Base-by-base conservation (phyloP, 768 basidiomycete genomes). In the Erythrobasidium yunnanense region DNA sequence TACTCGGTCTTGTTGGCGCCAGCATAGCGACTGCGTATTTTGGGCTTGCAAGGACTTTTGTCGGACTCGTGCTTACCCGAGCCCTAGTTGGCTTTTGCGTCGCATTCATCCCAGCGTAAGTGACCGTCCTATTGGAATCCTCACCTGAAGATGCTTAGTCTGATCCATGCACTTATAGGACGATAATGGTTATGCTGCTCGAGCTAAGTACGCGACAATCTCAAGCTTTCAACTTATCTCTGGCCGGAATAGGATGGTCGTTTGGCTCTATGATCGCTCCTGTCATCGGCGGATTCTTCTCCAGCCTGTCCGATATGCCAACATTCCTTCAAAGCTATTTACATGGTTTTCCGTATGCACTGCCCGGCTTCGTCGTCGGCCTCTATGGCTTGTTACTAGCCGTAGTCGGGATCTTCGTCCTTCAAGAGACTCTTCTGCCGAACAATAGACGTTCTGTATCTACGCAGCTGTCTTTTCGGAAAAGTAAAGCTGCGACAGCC, bases 51-150 rank as follows among this genome's bases (percentile, higher is more conserved):
- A 30, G 33, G 33, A 25, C 45, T 6, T 29, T 63, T 4, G n/a
- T n/a, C 11, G 47, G 52, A 38, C 22, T 63, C 8, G 33, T 51
- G 6, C 5, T n/a, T 4, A 4, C 52, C 27, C 47, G 60, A 4
- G 29, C 18, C 45, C 20, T 30, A 4, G 30, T 29, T 23, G 60
- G 60, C 27, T 32, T 63, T 32, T 58, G 42, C 56, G 23, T 58
- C 5, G 56, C 56, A 4, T 58, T 58, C 23, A 18, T 58, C 20
- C 56, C 56, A 32, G 60, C 60, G 56, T 58, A 25, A 58, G 56
- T 47, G n/a, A 5, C 50, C 29, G 8, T 34, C 30, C 20, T 15
- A 29, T 6, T 13, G 4, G 17, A 29, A 8, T 27, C 29, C 11
- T 29, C 5, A 30, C 27, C 15, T 55, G 30, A 4, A n/a, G n/a